Conservation (phyloP, 2,329 filamentous ascomycete genomes). For the Aspergillus fructus region DNA sequence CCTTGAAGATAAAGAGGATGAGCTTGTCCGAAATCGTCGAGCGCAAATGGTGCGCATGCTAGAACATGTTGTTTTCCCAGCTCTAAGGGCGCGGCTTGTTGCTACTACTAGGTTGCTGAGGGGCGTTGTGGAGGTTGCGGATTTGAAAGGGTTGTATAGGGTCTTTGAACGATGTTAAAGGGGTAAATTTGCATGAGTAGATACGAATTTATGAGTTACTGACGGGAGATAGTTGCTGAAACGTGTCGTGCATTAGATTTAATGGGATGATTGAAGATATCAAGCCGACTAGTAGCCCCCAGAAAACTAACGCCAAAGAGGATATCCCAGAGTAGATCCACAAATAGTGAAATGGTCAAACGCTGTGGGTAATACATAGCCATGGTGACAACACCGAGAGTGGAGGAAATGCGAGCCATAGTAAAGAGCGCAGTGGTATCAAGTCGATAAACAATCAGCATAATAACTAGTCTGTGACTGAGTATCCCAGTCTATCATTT, state of each 20-base stretch:
- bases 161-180: conserved; percentile 89
- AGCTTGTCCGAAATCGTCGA: conserved; percentile 53
- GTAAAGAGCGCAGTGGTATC: not conserved
- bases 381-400: not conserved
- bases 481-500: conserved; percentile 42
- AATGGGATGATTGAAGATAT: not conserved
- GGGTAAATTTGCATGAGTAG: not conserved
- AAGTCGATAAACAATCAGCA: not conserved
- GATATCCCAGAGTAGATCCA: conserved; percentile 6
- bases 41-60: conserved; percentile 71
- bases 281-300: not conserved
- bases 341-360: not conserved
- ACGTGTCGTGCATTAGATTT: not conserved
- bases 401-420: not conserved
- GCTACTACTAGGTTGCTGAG: conserved; percentile 76
- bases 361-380: not conserved
- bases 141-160: conserved; percentile 86
- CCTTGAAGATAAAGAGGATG: conserved; percentile 41
- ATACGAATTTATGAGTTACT: not conserved
- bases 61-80: conserved; percentile 86
- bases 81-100: conserved; percentile 77
- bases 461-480: conserved; percentile 35
- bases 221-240: not conserved
- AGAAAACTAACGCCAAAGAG: conserved; percentile 2
- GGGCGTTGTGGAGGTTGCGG: conserved; percentile 81